phyloP scores from a whole-genome alignment of 2,329 filamentous ascomycete genomes.

The Seiridium cupressi region DNA sequence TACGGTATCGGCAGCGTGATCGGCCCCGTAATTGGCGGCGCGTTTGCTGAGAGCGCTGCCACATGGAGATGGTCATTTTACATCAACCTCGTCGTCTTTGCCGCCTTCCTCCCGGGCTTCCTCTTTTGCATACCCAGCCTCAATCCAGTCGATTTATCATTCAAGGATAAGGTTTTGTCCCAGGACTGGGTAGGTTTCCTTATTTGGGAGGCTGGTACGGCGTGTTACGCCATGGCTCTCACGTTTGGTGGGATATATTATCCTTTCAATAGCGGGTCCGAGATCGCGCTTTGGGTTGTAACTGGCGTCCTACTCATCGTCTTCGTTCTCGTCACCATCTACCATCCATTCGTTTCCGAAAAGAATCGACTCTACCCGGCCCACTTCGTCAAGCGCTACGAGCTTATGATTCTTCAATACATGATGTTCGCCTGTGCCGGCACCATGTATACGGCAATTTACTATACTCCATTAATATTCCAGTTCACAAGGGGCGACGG shows the following conservation, averaged over 20 bases:
- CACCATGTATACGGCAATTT: conserved; percentile 17
- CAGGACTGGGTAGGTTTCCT: conserved; percentile 43
- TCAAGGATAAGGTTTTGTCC: conserved; percentile 24
- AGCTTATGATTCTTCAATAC: conserved; percentile 13
- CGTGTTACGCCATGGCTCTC: conserved; percentile 43
- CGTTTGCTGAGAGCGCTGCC: not conserved
- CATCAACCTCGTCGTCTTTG: conserved; percentile 50
- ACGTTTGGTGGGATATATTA: conserved; percentile 47
- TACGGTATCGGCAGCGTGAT: conserved; percentile 4
- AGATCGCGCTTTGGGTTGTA: conserved; percentile 43
- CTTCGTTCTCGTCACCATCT: conserved; percentile 39
- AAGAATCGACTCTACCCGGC: conserved; percentile 36
- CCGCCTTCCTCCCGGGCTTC: conserved; percentile 26
- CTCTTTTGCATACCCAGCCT: conserved; percentile 22
- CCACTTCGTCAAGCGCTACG: conserved; percentile 30
- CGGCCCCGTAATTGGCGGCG: conserved; percentile 3
- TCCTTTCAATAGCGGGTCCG: conserved; percentile 39
- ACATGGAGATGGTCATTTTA: conserved; percentile 35
- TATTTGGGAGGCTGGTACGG: conserved; percentile 37
- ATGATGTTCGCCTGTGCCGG: conserved; percentile 16
- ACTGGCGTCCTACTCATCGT: conserved; percentile 36
- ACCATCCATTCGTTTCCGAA: conserved; percentile 33
- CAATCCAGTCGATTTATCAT: conserved; percentile 8
- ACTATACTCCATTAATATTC: conserved; percentile 53
- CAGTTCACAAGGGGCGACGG: conserved; percentile 41